phyloP scores from a whole-genome alignment of 495 filamentous ascomycete species.

The Aspergillus conjunctus region DNA sequence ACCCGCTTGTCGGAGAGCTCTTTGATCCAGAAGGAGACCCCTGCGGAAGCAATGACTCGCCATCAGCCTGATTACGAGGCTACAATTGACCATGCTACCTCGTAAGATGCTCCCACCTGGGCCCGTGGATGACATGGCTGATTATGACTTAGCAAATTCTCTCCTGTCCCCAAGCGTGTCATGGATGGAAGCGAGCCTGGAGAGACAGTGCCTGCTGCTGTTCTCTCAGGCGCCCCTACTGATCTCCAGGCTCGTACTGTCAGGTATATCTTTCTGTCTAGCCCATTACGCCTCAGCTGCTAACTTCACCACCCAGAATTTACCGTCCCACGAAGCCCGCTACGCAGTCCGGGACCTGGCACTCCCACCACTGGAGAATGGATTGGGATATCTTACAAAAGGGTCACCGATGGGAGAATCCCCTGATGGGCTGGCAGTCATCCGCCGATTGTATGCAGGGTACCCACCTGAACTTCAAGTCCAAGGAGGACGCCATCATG shows the following conservation, averaged over 20 bases:
- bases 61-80: slow-evolving; percentile 81
- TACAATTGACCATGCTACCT: slow-evolving; percentile 76
- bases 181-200: slow-evolving; percentile 90
- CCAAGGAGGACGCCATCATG: slow-evolving; percentile 89
- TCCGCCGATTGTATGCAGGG: slow-evolving; percentile 92
- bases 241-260: slow-evolving; percentile 93
- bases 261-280: slow-evolving; percentile 57
- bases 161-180: slow-evolving; percentile 81
- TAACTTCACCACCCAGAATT: slow-evolving; percentile 62
- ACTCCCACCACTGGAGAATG: slow-evolving; percentile 88
- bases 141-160: slow-evolving; percentile 66
- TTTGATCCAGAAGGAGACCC: slow-evolving; percentile 56
- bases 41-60: slow-evolving; percentile 52
- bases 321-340: slow-evolving; percentile 87
- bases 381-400: slow-evolving; percentile 93
- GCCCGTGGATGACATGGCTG: slow-evolving; percentile 23
- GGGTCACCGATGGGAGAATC: slow-evolving; percentile 97
- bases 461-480: slow-evolving; percentile 84
- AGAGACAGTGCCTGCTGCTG: slow-evolving; percentile 72
- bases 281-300: slow-evolving; percentile 19
- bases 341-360: slow-evolving; percentile 88
- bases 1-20: slow-evolving; percentile 40
- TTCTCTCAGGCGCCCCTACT: slow-evolving; percentile 88
- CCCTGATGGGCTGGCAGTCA: slow-evolving; percentile 97
- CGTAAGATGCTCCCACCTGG: slow-evolving; percentile 54